Percentiles rank a stretch among this genome's conserved stretches.
Conservation (phyloP, 495 filamentous ascomycete genomes). For the Alectoria sarmentosa region DNA sequence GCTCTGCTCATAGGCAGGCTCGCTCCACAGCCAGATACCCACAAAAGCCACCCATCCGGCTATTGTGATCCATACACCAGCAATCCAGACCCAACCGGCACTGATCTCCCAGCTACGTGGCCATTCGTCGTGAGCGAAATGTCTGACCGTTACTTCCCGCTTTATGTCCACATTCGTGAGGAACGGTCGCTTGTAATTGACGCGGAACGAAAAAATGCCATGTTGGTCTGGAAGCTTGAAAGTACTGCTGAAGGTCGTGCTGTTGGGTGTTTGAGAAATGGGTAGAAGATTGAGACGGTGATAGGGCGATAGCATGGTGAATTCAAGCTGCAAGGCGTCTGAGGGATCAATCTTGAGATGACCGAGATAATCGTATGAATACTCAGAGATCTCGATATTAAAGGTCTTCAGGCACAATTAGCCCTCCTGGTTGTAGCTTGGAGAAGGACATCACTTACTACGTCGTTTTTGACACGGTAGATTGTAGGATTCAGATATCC, state of each 20-base stretch:
- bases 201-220: constrained; percentile 93
- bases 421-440: constrained; percentile 18
- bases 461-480: constrained; percentile 95
- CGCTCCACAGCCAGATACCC: constrained; percentile 82
- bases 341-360: constrained; percentile 62
- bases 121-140: constrained; percentile 97
- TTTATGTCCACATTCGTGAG: constrained; percentile 88
- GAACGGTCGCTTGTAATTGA: constrained; percentile 95
- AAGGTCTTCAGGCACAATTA: constrained; percentile 56
- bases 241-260: constrained; percentile 62
- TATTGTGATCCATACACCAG: constrained; percentile 77
- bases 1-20: constrained; percentile 45
- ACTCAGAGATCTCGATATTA: constrained; percentile 83
- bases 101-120: constrained; percentile 83
- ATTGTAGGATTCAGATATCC: constrained; percentile 70
- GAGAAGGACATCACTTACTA: constrained; percentile 54
- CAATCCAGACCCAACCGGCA: constrained; percentile 93
- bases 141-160: constrained; percentile 84
- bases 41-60: constrained; percentile 80
- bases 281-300: constrained; percentile 75
- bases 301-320: constrained; percentile 98
- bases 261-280: constrained; percentile 50
- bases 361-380: constrained; percentile 56
- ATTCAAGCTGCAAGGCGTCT: constrained; percentile 86
- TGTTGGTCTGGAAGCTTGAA: constrained; percentile 92